A percentile compares a stretch with the other conserved stretches of the same genome.
Evolutionary conservation across 2,329 filamentous ascomycete genomes (phyloP).

Genomic region (Davidsoniella eucalypti): DNA sequence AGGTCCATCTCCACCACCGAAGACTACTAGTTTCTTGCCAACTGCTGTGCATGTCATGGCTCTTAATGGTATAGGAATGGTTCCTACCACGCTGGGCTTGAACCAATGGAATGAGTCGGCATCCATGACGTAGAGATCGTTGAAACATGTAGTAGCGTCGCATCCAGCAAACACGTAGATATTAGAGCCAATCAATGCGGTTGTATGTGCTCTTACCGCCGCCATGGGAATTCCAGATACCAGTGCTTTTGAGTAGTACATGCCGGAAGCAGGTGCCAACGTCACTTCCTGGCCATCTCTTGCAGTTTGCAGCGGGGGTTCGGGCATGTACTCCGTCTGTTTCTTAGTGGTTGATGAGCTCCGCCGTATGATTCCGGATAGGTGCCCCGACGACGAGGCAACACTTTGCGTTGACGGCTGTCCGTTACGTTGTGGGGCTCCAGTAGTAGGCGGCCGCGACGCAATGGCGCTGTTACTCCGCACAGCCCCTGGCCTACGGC

Average conservation of each 20-base stretch:
- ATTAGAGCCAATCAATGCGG: slow-evolving; percentile 48
- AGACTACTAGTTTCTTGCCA: slow-evolving; percentile 52
- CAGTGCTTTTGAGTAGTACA: slow-evolving; percentile 55
- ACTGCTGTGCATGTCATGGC: slow-evolving; percentile 60
- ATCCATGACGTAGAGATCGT: slow-evolving; percentile 52
- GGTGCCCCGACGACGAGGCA: slow-evolving; percentile 15
- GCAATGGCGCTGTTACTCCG: slow-evolving; percentile 39
- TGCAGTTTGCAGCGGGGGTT: slow-evolving; percentile 38
- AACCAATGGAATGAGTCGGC: slow-evolving; percentile 57
- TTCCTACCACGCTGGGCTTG: slow-evolving; percentile 45
- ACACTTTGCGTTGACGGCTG: slow-evolving; percentile 1
- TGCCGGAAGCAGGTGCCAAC: slow-evolving; percentile 48
- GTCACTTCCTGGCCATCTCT: slow-evolving; percentile 41
- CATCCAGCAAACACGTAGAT: slow-evolving; percentile 55
- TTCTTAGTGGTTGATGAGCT: slow-evolving; percentile 14
- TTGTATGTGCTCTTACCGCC: slow-evolving; percentile 48
- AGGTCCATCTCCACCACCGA: slow-evolving; percentile 53
- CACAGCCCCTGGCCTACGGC: slow-evolving; percentile 25
- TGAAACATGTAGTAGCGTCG: slow-evolving; percentile 50
- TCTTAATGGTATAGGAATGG: slow-evolving; percentile 46
- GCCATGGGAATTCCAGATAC: slow-evolving; percentile 46
- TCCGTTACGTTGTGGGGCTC: slow-evolving; percentile 8
- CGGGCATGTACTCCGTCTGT: slow-evolving; percentile 27
- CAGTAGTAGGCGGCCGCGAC: slow-evolving; percentile 17
- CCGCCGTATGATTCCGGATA: slow-evolving; percentile 14